A percentile compares a stretch with the other conserved stretches of the same genome.
phyloP scores from a whole-genome alignment of 192 early-diverging fungal species.

The Anaeromyces robustus region DNA sequence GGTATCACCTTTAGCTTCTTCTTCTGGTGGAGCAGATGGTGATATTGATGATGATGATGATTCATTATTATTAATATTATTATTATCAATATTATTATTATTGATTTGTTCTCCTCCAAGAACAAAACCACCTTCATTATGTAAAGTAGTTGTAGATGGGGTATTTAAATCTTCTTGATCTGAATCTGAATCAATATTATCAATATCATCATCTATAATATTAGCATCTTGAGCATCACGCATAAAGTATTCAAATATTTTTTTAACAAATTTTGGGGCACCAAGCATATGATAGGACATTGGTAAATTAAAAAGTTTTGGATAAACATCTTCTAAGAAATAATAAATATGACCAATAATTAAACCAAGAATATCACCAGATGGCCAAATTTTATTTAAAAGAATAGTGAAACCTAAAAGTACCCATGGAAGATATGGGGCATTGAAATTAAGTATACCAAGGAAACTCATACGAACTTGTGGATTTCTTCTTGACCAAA shows the following conservation, averaged over 20 bases:
- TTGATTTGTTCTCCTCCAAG: neutral
- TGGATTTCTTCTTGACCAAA: constrained; percentile 96
- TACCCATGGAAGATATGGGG: constrained; percentile 84
- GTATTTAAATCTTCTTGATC: neutral
- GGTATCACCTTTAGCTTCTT: neutral
- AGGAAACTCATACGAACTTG: constrained; percentile 72
- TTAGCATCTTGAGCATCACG: neutral
- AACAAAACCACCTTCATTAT: neutral
- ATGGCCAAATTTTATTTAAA: constrained; percentile 61
- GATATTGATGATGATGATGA: no score
- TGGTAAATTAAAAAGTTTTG: neutral
- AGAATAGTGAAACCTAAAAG: constrained; percentile 72
- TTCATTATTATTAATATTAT: no score
- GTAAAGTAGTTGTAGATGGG: neutral
- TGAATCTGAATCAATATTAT: neutral
- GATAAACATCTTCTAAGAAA: constrained; percentile 80
- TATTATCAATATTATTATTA: no score
- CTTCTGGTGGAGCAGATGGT: no score
- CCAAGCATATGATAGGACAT: neutral
- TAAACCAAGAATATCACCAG: constrained; percentile 67
- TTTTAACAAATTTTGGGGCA: neutral
- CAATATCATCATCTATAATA: neutral
- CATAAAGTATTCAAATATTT: neutral
- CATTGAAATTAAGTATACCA: constrained; percentile 78
- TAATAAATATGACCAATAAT: constrained; percentile 86